These are phyloP conservation scores for Magnusiomyces magnusii DNA, from an alignment of 1,139 yeast genomes.

Conservation along the genomic window DNA sequence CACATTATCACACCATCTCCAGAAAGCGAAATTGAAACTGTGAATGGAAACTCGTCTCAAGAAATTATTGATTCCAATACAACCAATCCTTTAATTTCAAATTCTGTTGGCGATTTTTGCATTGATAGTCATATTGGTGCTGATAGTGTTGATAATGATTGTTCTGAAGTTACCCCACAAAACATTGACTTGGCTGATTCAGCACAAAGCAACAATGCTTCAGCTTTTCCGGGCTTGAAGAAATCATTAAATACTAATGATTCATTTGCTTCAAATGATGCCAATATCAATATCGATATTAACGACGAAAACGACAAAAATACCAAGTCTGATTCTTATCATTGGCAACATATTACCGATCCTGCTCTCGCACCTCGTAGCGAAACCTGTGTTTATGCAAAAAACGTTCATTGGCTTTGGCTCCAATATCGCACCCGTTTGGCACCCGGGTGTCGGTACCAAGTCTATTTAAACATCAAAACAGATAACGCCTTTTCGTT, in stretches of 20 bases:
- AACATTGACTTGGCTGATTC: neutral
- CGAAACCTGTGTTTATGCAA: conserved; percentile 25
- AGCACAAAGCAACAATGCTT: too few species aligned
- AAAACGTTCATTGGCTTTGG: conserved; percentile 24
- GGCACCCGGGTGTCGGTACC: conserved; percentile 24
- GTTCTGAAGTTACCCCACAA: neutral
- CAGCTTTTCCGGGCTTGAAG: too few species aligned
- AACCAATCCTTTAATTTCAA: too few species aligned
- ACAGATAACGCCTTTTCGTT: conserved; percentile 21
- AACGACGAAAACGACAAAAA: neutral
- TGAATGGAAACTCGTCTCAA: neutral
- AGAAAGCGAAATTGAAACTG: conserved; percentile 6
- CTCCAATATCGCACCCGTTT: conserved; percentile 24
- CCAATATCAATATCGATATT: neutral
- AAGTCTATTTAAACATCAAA: conserved; percentile 21
- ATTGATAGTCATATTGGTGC: too few species aligned
- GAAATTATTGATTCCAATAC: too few species aligned
- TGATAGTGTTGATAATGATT: neutral
- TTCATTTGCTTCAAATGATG: too few species aligned
- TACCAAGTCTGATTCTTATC: too few species aligned
- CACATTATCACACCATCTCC: conserved; percentile 11
- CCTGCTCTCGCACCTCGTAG: conserved; percentile 17
- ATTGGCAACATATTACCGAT: conserved; percentile 21
- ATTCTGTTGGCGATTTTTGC: too few species aligned
- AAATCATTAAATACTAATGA: neutral